phyloP scores from a whole-genome alignment of 257 asterid species.

The Ballota nigra region DNA sequence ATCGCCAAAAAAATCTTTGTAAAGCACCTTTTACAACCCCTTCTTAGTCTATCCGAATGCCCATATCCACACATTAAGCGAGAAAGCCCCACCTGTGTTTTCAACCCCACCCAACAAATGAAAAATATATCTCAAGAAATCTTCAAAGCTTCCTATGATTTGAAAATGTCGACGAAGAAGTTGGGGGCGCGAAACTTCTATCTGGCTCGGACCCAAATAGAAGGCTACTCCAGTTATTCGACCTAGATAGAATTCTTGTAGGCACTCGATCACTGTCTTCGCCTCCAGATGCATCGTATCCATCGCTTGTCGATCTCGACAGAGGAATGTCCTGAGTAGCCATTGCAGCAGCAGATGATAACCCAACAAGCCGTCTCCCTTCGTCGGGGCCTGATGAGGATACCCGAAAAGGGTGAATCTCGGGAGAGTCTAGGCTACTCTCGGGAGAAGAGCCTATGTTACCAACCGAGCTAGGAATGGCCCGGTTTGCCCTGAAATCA shows the following conservation, averaged over 20 bases:
- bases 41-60: not conserved
- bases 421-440: slow-evolving; percentile 91
- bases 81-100: not conserved
- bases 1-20: slow-evolving; percentile 13
- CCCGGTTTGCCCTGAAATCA: slow-evolving; percentile 42
- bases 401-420: slow-evolving; percentile 61
- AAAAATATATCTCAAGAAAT: slow-evolving; percentile 41
- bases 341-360: slow-evolving; percentile 32
- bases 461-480: slow-evolving; percentile 39
- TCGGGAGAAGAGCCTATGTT: slow-evolving; percentile 78
- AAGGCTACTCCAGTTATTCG: slow-evolving; percentile 69
- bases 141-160: slow-evolving; percentile 49
- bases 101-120: slow-evolving; percentile 35
- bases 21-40: slow-evolving; percentile 26
- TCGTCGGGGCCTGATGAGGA: slow-evolving; percentile 67
- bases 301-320: slow-evolving; percentile 90
- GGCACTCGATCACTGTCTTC: slow-evolving; percentile 95
- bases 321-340: slow-evolving; percentile 47
- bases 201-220: slow-evolving; percentile 71
- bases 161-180: slow-evolving; percentile 46
- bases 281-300: slow-evolving; percentile 98
- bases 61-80: not conserved
- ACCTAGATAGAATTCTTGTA: slow-evolving; percentile 45
- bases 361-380: slow-evolving; percentile 46
- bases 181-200: slow-evolving; percentile 40